A percentile compares a stretch with the other conserved stretches of the same genome.
Conservation (phyloP, 345 rosid genomes). For the Sisymbrium altissimum region DNA sequence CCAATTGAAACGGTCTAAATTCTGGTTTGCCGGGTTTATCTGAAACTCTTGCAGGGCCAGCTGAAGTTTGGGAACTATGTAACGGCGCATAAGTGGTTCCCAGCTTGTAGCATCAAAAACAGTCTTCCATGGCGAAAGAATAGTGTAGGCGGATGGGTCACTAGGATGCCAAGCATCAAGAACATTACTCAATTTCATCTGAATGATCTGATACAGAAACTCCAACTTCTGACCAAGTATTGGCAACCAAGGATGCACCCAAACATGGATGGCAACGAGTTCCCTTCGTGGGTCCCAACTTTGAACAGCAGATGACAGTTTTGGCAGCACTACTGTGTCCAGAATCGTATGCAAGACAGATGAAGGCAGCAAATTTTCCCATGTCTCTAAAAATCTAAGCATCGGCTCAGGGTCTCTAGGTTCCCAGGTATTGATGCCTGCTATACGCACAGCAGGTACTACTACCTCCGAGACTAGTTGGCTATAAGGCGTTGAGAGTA, state of each 20-base stretch:
- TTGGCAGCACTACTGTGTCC: conserved; percentile 67
- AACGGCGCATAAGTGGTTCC: conserved; percentile 85
- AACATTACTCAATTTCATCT: conserved; percentile 72
- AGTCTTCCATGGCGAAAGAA: conserved; percentile 88
- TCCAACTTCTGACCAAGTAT: conserved; percentile 75
- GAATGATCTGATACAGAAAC: conserved; percentile 70
- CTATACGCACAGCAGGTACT: conserved; percentile 78
- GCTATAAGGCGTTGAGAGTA: conserved; percentile 55
- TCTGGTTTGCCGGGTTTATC: conserved; percentile 75
- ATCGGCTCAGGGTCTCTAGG: conserved; percentile 92
- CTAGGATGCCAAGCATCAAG: conserved; percentile 95
- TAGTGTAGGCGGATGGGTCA: conserved; percentile 77
- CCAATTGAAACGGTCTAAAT: conserved; percentile 71
- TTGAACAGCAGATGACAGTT: conserved; percentile 75
- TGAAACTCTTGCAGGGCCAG: conserved; percentile 75
- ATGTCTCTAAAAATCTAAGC: conserved; percentile 81
- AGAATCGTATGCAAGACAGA: conserved; percentile 58
- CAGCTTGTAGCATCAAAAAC: conserved; percentile 84
- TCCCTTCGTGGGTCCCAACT: conserved; percentile 85
- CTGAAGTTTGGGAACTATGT: conserved; percentile 92
- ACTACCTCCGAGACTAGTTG: conserved; percentile 77
- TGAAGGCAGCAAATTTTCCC: conserved; percentile 74
- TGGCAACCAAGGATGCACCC: conserved; percentile 98
- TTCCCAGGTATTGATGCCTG: conserved; percentile 88
- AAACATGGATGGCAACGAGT: conserved; percentile 78